These are phyloP conservation scores for Fagopyrum tataricum DNA, from an alignment of 148 eudicot genomes.

Conservation along the genomic window DNA sequence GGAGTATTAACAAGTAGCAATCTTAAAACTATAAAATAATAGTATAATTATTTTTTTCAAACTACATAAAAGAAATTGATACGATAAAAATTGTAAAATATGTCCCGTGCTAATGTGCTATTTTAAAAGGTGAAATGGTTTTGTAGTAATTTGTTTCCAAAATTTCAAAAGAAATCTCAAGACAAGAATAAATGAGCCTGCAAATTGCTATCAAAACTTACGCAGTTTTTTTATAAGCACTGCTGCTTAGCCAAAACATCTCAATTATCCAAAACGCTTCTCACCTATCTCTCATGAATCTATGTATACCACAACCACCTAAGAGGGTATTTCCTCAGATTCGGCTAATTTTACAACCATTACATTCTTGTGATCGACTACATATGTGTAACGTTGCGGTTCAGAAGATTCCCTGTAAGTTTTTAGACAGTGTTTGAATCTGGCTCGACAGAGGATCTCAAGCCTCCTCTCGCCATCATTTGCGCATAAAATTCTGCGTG, in stretches of 20 bases:
- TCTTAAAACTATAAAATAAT: too few species aligned
- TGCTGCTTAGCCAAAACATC: background rate
- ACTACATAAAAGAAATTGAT: too few species aligned
- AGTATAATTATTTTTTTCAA: too few species aligned
- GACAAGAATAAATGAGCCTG: background rate
- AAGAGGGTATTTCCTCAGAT: background rate
- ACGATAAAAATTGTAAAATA: too few species aligned
- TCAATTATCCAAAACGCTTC: background rate
- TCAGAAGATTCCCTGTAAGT: conserved; percentile 2
- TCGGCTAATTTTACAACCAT: background rate
- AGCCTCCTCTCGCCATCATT: conserved; percentile 33
- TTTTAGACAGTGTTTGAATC: conserved; percentile 28
- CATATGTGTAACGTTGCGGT: background rate
- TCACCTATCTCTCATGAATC: background rate
- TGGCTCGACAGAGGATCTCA: conserved; percentile 35
- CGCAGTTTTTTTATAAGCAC: background rate
- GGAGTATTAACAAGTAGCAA: too few species aligned
- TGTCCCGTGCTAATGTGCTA: too few species aligned
- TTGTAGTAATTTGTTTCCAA: background rate
- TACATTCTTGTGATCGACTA: background rate
- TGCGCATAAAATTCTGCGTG: conserved; percentile 40
- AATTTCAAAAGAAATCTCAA: background rate
- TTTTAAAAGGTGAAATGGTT: background rate
- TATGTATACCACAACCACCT: background rate
- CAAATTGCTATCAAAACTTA: background rate